Evolutionary conservation across 2,329 filamentous ascomycete genomes (phyloP).

Genomic region (Ophiostoma australiae): DNA sequence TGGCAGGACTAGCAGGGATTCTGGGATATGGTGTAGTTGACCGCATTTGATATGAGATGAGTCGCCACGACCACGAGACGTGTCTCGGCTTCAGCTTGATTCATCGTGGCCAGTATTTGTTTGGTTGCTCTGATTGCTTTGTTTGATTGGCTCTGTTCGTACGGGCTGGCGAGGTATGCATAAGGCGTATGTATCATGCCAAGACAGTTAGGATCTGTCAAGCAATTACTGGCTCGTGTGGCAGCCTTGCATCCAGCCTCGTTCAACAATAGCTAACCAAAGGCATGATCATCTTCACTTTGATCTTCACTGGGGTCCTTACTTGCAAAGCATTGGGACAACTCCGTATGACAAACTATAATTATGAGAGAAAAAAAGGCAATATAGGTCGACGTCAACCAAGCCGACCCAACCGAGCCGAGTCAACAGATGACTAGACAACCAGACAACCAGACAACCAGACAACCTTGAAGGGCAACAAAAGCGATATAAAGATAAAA

Average conservation of each 20-base stretch:
- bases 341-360: not conserved
- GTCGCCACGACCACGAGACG: not conserved
- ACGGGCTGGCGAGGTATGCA: not conserved
- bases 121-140: not conserved
- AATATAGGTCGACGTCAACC: conserved; percentile 5
- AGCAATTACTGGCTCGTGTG: no score
- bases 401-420: conserved; percentile 14
- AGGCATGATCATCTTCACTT: no score
- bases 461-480: not conserved
- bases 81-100: not conserved
- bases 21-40: not conserved
- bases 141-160: no score
- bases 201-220: no score
- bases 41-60: not conserved
- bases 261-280: no score
- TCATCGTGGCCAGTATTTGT: not conserved
- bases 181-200: no score
- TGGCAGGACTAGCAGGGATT: not conserved
- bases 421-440: conserved; percentile 16
- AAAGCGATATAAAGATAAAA: not conserved
- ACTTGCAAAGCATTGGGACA: not conserved
- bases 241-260: no score
- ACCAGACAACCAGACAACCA: not conserved
- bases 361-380: not conserved
- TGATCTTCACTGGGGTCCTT: no score